A percentile compares a stretch with the other conserved stretches of the same genome.
Conservation (phyloP, 2,329 filamentous ascomycete species). For the Aspergillus sp. region DNA sequence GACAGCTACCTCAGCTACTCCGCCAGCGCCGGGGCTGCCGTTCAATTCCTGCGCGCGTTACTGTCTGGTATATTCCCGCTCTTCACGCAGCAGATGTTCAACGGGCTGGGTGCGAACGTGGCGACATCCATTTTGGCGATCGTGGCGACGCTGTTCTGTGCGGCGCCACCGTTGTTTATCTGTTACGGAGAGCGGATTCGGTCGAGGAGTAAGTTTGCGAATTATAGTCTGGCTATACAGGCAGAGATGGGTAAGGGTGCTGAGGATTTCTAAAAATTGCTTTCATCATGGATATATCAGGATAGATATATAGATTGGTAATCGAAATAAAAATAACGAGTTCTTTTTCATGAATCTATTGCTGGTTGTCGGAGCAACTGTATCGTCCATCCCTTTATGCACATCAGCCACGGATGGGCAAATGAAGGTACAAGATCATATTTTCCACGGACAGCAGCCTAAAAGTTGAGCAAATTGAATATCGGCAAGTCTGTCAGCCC, state of each 20-base stretch:
- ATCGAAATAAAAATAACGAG: too few species aligned
- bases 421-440: too few species aligned
- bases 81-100: slow-evolving; percentile 39
- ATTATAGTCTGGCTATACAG: slow-evolving; percentile 26
- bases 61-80: slow-evolving; percentile 38
- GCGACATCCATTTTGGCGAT: slow-evolving; percentile 38
- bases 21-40: slow-evolving; percentile 40
- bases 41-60: slow-evolving; percentile 36
- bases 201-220: slow-evolving; percentile 32
- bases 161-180: slow-evolving; percentile 33
- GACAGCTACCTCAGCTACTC: slow-evolving; percentile 43
- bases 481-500: too few species aligned
- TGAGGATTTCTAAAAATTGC: slow-evolving; percentile 8
- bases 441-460: too few species aligned
- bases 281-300: too few species aligned
- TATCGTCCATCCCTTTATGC: too few species aligned
- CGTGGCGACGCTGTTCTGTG: slow-evolving; percentile 39
- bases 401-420: too few species aligned
- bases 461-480: too few species aligned
- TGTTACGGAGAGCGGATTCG: slow-evolving; percentile 34
- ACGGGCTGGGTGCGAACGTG: slow-evolving; percentile 32
- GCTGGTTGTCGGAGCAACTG: too few species aligned
- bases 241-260: slow-evolving; percentile 18
- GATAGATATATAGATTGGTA: too few species aligned
- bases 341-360: too few species aligned